Evolutionary conservation across 495 filamentous ascomycete genomes (phyloP).

Genomic region (Chaetomidium leptoderma): DNA sequence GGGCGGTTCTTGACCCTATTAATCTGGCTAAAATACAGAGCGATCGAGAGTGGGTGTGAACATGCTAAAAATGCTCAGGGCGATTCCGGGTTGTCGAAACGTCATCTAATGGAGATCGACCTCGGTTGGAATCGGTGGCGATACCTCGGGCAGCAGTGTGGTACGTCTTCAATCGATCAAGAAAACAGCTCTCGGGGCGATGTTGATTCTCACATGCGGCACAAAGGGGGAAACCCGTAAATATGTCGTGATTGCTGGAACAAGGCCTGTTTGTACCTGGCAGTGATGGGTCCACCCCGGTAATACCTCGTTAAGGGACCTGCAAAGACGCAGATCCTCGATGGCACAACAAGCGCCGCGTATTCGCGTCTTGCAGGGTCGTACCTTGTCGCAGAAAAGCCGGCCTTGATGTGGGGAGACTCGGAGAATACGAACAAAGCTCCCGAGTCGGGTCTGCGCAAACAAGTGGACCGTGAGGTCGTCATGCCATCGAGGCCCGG

Average conservation of each 20-base stretch:
- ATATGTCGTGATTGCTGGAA: neutral
- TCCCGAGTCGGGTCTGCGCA: neutral
- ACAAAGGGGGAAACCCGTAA: neutral
- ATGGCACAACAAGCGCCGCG: constrained; percentile 3
- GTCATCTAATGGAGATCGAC: constrained; percentile 1
- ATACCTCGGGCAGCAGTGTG: neutral
- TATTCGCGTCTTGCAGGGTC: neutral
- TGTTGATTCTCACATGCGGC: neutral
- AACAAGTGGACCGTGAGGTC: neutral
- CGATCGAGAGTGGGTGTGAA: neutral
- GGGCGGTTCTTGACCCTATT: too few relatives aligned
- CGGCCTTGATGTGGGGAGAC: neutral
- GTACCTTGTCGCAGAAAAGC: neutral
- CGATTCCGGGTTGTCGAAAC: neutral
- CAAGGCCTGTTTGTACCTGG: neutral
- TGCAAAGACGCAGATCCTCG: neutral
- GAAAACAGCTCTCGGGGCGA: neutral
- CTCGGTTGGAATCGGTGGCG: neutral
- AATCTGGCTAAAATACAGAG: neutral
- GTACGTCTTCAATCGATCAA: neutral
- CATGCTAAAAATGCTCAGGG: too few relatives aligned
- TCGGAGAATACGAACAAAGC: constrained; percentile 10
- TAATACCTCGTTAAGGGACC: neutral
- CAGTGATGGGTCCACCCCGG: too few relatives aligned
- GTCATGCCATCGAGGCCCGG: neutral